Evolutionary conservation across 306 rosid species (phyloP).

Genomic region (Rubus parviflorus): DNA sequence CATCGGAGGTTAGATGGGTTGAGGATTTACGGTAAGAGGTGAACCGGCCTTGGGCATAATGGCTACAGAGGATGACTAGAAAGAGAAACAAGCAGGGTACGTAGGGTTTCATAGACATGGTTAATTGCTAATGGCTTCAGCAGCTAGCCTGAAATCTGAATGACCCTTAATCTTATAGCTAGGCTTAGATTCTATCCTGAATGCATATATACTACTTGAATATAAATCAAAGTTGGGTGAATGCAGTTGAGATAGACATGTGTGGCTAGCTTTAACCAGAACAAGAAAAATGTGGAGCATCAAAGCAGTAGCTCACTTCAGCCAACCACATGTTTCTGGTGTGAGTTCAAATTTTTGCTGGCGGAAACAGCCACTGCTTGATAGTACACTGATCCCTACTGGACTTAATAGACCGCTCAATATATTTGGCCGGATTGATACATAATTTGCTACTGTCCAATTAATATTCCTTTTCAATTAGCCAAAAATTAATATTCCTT

Average conservation of each 20-base stretch:
- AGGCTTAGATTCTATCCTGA: background rate
- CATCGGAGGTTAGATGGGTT: conserved; percentile 52
- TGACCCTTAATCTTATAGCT: no score
- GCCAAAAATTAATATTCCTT: no score
- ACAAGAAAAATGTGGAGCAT: background rate
- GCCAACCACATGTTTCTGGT: background rate
- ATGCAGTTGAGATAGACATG: background rate
- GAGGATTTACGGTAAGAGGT: background rate
- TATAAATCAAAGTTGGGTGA: no score
- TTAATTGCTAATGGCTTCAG: background rate
- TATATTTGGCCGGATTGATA: no score
- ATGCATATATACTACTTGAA: no score
- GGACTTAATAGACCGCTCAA: no score
- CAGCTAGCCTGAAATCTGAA: background rate
- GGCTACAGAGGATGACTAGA: conserved; percentile 32
- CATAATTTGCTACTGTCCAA: no score
- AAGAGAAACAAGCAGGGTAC: conserved; percentile 28
- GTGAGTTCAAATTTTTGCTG: background rate
- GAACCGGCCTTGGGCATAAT: conserved; percentile 35
- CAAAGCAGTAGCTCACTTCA: background rate
- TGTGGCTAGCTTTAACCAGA: background rate
- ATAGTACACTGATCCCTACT: no score
- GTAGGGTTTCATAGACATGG: conserved; percentile 16
- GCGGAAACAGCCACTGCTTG: background rate
- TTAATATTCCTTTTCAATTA: no score